Conservation (phyloP, 495 filamentous ascomycete species). For the Ramalina intermedia region DNA sequence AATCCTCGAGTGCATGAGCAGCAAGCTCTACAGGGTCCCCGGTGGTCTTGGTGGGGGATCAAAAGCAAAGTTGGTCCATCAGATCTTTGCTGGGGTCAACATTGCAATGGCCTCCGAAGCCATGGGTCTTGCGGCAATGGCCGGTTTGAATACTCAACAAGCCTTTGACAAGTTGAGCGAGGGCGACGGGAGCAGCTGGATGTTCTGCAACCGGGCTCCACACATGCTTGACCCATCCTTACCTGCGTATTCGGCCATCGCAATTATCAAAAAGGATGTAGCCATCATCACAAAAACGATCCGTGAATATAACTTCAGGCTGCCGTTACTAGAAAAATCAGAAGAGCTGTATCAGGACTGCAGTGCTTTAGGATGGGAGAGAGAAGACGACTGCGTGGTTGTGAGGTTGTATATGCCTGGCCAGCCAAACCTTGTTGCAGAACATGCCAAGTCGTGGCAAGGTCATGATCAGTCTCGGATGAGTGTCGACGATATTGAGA, state of each 20-base stretch:
- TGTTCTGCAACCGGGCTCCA: conserved; percentile 64
- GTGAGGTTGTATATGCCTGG: conserved; percentile 43
- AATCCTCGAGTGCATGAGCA: conserved; percentile 47
- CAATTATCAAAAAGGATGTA: conserved; percentile 70
- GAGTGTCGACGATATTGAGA: conserved; percentile 37
- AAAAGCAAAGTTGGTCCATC: conserved; percentile 81
- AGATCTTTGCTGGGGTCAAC: conserved; percentile 64
- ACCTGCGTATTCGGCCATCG: conserved; percentile 39
- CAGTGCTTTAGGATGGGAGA: conserved; percentile 44
- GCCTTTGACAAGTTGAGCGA: conserved; percentile 42
- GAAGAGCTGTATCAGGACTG: conserved; percentile 55
- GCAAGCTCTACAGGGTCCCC: conserved; percentile 58
- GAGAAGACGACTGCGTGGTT: conserved; percentile 57
- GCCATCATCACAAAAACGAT: conserved; percentile 63
- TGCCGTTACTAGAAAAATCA: conserved; percentile 55
- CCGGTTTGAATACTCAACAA: conserved; percentile 47
- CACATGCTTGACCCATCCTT: conserved; percentile 52
- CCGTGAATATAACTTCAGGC: conserved; percentile 42
- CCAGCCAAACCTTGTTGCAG: conserved; percentile 22
- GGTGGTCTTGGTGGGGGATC: conserved; percentile 66
- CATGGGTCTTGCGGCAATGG: conserved; percentile 53
- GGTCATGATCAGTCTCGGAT: conserved; percentile 20
- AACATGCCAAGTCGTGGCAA: conserved; percentile 19
- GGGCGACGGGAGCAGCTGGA: conserved; percentile 58
- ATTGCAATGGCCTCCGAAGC: conserved; percentile 61